Percentiles rank a stretch among this genome's conserved stretches.
Conservation (phyloP, 2,329 filamentous ascomycete genomes). For the Myriosclerotinia duriaeana region DNA sequence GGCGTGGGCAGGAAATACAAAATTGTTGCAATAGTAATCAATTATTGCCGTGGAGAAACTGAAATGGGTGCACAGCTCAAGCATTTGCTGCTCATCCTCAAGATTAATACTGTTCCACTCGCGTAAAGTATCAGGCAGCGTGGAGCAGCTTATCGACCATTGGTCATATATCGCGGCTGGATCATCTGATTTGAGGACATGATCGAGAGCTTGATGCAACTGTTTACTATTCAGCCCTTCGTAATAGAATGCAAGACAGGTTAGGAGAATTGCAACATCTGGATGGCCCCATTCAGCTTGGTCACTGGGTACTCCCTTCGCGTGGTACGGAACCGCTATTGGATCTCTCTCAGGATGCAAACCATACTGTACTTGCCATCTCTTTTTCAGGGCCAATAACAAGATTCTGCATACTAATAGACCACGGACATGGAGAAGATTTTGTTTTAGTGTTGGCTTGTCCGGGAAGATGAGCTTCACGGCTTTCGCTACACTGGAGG, state of each 20-base stretch:
- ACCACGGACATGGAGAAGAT: conserved; percentile 60
- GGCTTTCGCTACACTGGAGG: conserved; percentile 30
- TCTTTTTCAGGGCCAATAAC: conserved; percentile 48
- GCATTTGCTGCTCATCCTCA: conserved; percentile 54
- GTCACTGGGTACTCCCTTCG: conserved; percentile 62
- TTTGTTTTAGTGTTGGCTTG: conserved; percentile 39
- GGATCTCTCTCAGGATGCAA: conserved; percentile 55
- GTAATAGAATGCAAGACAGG: conserved; percentile 68
- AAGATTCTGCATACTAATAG: conserved; percentile 61
- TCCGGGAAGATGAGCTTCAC: conserved; percentile 41
- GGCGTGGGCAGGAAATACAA: conserved; percentile 64
- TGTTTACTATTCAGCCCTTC: conserved; percentile 52
- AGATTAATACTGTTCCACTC: conserved; percentile 59
- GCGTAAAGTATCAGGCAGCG: conserved; percentile 48
- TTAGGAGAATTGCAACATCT: conserved; percentile 64
- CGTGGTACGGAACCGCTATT: conserved; percentile 65
- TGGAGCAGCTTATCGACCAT: conserved; percentile 45
- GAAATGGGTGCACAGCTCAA: conserved; percentile 51
- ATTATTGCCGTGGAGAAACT: conserved; percentile 52
- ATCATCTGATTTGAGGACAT: conserved; percentile 56
- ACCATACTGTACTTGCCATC: conserved; percentile 63
- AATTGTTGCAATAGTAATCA: conserved; percentile 61
- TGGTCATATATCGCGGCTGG: conserved; percentile 54
- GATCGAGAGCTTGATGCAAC: conserved; percentile 50
- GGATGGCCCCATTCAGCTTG: conserved; percentile 68